Conservation (phyloP, 176 grass and related monocot genomes). For the Lolium multiflorum region DNA sequence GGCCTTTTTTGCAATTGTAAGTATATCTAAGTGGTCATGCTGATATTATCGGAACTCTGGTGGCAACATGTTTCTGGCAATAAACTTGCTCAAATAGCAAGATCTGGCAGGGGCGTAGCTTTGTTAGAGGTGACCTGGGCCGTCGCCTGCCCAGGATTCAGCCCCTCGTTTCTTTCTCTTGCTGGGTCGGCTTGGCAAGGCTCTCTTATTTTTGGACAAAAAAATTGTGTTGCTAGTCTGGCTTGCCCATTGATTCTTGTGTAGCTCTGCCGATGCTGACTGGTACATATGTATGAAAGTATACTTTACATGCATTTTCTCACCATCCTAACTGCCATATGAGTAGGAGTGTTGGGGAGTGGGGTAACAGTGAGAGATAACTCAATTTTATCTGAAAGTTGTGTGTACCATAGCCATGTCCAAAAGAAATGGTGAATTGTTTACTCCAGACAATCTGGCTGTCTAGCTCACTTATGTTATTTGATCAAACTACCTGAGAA, state of each 20-base stretch:
- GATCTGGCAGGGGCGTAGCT: not conserved
- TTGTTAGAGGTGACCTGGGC: too few relatives aligned
- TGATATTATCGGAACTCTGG: not conserved
- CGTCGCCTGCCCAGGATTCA: too few relatives aligned
- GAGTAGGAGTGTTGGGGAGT: not conserved
- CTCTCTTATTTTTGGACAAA: too few relatives aligned
- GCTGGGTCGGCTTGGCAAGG: too few relatives aligned
- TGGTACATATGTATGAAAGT: not conserved
- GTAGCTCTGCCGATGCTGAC: too few relatives aligned
- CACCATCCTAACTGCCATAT: not conserved
- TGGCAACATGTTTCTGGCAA: slow-evolving; percentile 8
- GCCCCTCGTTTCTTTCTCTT: too few relatives aligned
- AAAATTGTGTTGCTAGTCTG: too few relatives aligned
- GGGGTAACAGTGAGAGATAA: not conserved
- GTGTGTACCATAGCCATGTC: slow-evolving; percentile 22
- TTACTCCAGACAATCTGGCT: slow-evolving; percentile 5
- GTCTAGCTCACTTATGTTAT: slow-evolving; percentile 1
- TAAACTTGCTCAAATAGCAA: slow-evolving; percentile 7
- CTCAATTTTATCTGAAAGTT: not conserved
- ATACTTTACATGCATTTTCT: not conserved
- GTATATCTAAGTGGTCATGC: not conserved
- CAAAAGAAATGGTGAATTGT: not conserved
- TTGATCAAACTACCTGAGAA: slow-evolving; percentile 33
- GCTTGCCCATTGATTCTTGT: too few relatives aligned
- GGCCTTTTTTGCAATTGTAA: not conserved